Evolutionary conservation across 2,329 filamentous ascomycete genomes (phyloP).

Genomic region (Fusarium brevicatenulatum): DNA sequence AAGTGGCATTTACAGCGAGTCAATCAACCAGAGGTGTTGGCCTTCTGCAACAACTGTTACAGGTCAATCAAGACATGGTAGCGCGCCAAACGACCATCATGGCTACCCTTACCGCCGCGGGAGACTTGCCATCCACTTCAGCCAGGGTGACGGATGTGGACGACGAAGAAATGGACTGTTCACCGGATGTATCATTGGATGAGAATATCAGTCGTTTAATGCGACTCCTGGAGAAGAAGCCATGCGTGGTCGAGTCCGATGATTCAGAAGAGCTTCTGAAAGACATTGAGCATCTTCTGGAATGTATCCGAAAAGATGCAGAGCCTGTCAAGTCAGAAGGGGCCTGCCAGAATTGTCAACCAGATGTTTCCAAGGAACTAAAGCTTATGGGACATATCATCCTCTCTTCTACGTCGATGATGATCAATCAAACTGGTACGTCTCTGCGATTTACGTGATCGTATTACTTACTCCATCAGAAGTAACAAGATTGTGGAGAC

Average conservation of each 20-base stretch:
- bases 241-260: not conserved
- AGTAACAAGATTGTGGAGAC: rapidly evolving
- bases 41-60: not conserved
- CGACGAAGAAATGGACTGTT: rapidly evolving
- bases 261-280: not conserved
- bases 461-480: rapidly evolving
- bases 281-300: not conserved
- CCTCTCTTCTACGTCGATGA: not conserved
- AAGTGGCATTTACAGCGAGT: not conserved
- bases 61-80: not conserved
- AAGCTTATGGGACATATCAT: not conserved
- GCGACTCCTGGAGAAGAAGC: not conserved
- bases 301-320: not conserved
- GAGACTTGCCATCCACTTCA: rapidly evolving
- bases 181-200: not conserved
- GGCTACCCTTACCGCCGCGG: rapidly evolving
- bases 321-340: rapidly evolving
- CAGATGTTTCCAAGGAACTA: not conserved
- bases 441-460: rapidly evolving
- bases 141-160: not conserved
- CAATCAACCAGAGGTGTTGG: too few species aligned
- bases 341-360: rapidly evolving
- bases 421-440: not conserved
- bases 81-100: rapidly evolving
- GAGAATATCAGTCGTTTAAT: not conserved